Conservation (phyloP, 805 yeast species). For the Suhomyces pyralidae region DNA sequence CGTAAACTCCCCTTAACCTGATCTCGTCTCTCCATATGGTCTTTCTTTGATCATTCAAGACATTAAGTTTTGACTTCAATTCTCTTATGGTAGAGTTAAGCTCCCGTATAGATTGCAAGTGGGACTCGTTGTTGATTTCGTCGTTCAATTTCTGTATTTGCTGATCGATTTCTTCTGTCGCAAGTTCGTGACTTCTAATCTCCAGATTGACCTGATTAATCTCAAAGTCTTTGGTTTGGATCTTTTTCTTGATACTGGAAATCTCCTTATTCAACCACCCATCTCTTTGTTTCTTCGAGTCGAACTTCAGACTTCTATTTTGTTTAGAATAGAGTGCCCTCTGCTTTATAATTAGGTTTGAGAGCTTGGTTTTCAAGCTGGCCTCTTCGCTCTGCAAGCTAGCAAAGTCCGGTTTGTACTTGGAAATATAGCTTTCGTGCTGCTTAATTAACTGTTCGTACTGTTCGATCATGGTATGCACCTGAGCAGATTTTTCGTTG, state of each 20-base stretch:
- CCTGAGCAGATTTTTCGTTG: conserved; percentile 25
- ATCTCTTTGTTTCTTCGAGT: conserved; percentile 57
- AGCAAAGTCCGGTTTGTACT: conserved; percentile 41
- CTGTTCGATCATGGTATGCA: conserved; percentile 17
- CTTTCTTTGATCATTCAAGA: conserved; percentile 64
- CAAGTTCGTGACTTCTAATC: conserved; percentile 11
- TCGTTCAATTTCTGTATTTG: conserved; percentile 18
- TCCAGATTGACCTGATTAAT: conserved; percentile 21
- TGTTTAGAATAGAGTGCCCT: conserved; percentile 65
- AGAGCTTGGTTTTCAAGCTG: conserved; percentile 35
- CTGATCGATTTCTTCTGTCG: conserved; percentile 10
- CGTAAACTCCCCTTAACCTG: conserved; percentile 53
- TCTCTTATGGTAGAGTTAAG: conserved; percentile 36
- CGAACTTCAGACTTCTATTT: conserved; percentile 63
- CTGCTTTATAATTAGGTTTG: conserved; percentile 49
- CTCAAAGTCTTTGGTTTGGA: conserved; percentile 23
- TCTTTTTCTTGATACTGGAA: conserved; percentile 24
- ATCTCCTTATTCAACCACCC: conserved; percentile 61
- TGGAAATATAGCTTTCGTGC: conserved; percentile 36
- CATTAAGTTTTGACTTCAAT: conserved; percentile 40
- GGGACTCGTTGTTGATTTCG: conserved; percentile 15
- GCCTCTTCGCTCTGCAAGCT: conserved; percentile 40
- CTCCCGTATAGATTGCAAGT: conserved; percentile 11
- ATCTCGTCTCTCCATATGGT: conserved; percentile 77
- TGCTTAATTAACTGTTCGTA: conserved; percentile 27